These are phyloP conservation scores for Malbranchea cinnamomea DNA, from an alignment of 2,329 filamentous ascomycete genomes.

Conservation along the genomic window DNA sequence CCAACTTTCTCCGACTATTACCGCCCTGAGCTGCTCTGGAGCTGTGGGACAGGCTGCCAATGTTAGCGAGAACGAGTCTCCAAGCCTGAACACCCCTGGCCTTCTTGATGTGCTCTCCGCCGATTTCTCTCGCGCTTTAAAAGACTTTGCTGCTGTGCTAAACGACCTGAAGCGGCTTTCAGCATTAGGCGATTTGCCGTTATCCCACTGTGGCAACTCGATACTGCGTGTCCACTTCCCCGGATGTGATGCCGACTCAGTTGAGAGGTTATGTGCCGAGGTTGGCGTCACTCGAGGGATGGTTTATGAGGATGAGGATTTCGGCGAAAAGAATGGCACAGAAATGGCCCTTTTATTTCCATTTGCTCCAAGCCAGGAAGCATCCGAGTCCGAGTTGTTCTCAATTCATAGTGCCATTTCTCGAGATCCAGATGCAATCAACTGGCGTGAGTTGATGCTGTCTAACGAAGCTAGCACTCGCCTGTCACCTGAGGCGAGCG, in stretches of 20 bases:
- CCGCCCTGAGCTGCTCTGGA: conserved; percentile 59
- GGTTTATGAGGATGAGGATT: conserved; percentile 64
- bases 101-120: conserved; percentile 72
- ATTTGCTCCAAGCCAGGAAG: conserved; percentile 52
- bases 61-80: conserved; percentile 24
- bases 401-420: conserved; percentile 24
- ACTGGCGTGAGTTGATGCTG: conserved; percentile 45
- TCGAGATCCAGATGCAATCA: conserved; percentile 28
- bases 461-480: conserved; percentile 21
- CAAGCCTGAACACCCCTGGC: conserved; percentile 64
- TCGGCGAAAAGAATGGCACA: conserved; percentile 51
- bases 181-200: conserved; percentile 65
- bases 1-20: conserved; percentile 73
- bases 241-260: conserved; percentile 69
- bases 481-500: conserved; percentile 14
- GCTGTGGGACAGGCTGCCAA: conserved; percentile 20
- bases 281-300: conserved; percentile 68
- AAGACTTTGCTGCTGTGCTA: conserved; percentile 65
- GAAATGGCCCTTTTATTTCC: conserved; percentile 71
- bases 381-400: conserved; percentile 30
- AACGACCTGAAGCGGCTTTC: conserved; percentile 69
- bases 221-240: conserved; percentile 74
- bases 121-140: conserved; percentile 75
- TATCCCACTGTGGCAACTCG: conserved; percentile 53
- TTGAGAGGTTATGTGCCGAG: conserved; percentile 74